Evolutionary conservation across 2,329 filamentous ascomycete genomes (phyloP), one percentile per base, ranked within the genome.

Genomic region (Nigrospora sphaerica): DNA sequence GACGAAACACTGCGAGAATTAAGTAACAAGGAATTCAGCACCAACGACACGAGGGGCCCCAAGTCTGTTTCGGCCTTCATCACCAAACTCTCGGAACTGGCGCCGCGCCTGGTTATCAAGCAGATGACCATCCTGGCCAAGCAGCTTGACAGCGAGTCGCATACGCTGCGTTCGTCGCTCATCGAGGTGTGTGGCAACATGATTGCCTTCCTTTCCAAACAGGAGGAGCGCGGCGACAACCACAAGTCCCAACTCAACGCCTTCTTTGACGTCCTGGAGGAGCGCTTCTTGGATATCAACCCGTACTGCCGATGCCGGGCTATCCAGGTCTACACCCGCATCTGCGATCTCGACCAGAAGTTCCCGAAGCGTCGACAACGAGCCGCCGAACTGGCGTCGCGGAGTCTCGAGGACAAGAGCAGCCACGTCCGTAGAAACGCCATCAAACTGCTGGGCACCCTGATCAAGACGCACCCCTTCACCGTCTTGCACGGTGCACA

Each of bases 131-230:
- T 95, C 63, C 74, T 98, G 32, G 90, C 92, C 12, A 97, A 96
- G 64, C 85, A 97, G 57, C 74, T 98, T 14, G 93, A 98, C 60
- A 96, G 89, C 72, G 93, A 98, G 80, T 95, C 93, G 9, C 95
- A 97, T 64, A 95, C 92, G 2, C 77, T 98, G 19, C 83, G 93
- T 48, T 96, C 89, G 62, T 88, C 93, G 5, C 79, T 98, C 42
- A 95, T 98, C 49, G 93, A 98, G 64, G 91, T 98, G 7, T 97
- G 91, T 63, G 95, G 93, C 44, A 97, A 98, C 66, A 81, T 98
- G 68, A 87, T 98, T 58, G 80, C 81, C 14, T 87, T 96, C 66
- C 78, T 98, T 38, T 95, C 86, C 67, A 92, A 86, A 60, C 86
- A 95, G 57, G 89, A 95, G 60, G 92, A 97, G 63, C 81, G 88